phyloP scores from a whole-genome alignment of 2,329 filamentous ascomycete genomes.

The Aspergillus unguis region DNA sequence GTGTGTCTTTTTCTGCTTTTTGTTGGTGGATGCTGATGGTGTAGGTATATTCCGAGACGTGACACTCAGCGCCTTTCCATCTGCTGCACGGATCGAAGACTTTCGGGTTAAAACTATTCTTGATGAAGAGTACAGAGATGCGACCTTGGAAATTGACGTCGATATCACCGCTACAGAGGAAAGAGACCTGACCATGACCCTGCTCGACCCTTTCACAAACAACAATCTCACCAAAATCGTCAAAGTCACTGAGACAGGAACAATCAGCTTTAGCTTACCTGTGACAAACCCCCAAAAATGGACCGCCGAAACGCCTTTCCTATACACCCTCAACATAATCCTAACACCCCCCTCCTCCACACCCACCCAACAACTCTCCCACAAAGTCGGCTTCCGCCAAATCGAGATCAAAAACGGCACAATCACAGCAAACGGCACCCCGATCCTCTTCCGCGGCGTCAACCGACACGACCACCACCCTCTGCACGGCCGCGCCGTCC shows the following conservation, averaged over 20 bases:
- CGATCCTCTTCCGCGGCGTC: slow-evolving; percentile 60
- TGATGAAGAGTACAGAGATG: slow-evolving; percentile 52
- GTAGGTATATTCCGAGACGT: slow-evolving; percentile 66
- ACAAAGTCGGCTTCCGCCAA: slow-evolving; percentile 61
- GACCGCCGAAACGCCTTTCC: slow-evolving; percentile 64
- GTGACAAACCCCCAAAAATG: slow-evolving; percentile 59
- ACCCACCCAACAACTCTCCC: slow-evolving; percentile 38
- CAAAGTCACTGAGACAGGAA: slow-evolving; percentile 12
- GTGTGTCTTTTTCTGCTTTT: slow-evolving; percentile 17
- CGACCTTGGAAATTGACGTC: slow-evolving; percentile 51
- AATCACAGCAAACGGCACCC: slow-evolving; percentile 57
- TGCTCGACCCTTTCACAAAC: slow-evolving; percentile 10
- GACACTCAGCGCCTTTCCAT: slow-evolving; percentile 57
- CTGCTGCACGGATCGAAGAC: slow-evolving; percentile 54
- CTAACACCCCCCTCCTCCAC: slow-evolving; percentile 26
- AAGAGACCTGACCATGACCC: background rate
- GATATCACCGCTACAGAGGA: slow-evolving; percentile 36
- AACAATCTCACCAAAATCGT: background rate
- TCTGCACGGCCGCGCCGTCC: slow-evolving; percentile 59
- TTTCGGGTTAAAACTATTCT: slow-evolving; percentile 55
- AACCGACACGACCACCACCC: slow-evolving; percentile 72
- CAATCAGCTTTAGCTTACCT: slow-evolving; percentile 35
- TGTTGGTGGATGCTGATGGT: slow-evolving; percentile 50
- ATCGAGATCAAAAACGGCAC: slow-evolving; percentile 56
- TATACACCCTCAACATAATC: slow-evolving; percentile 46